Evolutionary conservation across 2,329 filamentous ascomycete species (phyloP), one percentile per base, ranked within the genome.

Genomic region (Thielaviopsis punctulata): DNA sequence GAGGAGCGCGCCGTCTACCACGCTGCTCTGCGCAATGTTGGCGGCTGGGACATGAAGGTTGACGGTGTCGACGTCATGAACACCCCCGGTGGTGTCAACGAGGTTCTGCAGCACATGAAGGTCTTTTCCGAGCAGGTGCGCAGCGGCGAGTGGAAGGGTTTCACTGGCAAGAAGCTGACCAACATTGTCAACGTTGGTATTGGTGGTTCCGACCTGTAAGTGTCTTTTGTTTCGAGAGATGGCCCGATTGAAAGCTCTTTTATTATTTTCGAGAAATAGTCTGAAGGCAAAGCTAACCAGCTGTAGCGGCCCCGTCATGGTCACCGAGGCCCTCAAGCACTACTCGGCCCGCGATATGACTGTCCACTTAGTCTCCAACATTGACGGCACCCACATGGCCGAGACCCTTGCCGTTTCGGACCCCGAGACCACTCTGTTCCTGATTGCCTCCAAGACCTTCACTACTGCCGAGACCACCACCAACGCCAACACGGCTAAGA

Each of bases 331-430:
- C 45, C 79, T 98, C 62, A 96, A 95, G 77, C 77, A 88, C 64
- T 98, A 98, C 68, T 86, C 86, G 48, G 82, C 87, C 65, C 78
- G 81, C 56, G 82, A 84, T 68, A 78, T 88, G 72, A 95, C 82
- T 58, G 78, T 96, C 45, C 90, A 96, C 77, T 98, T 98, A 63
- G 92, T 98, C 60, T 96, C 90, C 73, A 98, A 98, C 77, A 96
- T 98, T 65, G 92, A 98, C 66, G 92, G 92, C 60, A 98, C 92
- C 52, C 92, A 98, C 73, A 87, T 96, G 66, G 86, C 88, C 47
- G 92, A 98, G 72, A 89, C 92, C 49, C 79, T 96, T 56, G 82
- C 80, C 64, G 71, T 81, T 62, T 94, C 90, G 8, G 81, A 98
- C 67, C 90, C 90, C 48, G 92, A 98, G 73, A 95, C 90, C 47